phyloP scores from a whole-genome alignment of 2,329 filamentous ascomycete genomes.

The Tolypocladium cylindrosporum region DNA sequence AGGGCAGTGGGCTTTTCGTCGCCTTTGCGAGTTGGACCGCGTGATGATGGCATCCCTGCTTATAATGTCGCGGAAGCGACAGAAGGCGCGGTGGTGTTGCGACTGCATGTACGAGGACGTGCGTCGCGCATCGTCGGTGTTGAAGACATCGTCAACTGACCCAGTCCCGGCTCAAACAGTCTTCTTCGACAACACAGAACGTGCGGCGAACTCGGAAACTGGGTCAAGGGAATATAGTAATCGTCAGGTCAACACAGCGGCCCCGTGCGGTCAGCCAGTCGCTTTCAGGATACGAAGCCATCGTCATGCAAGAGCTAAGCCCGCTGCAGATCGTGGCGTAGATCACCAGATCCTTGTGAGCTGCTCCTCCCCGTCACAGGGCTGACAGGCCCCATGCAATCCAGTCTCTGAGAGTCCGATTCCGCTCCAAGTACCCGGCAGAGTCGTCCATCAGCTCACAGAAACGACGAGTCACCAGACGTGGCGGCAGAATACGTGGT shows the following conservation, averaged over 20 bases:
- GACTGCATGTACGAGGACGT: background rate
- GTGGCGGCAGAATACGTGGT: too few relatives aligned
- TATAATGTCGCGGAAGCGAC: background rate
- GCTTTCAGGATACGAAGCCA: background rate
- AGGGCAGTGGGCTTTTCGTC: background rate
- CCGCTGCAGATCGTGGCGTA: background rate
- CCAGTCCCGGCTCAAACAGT: background rate
- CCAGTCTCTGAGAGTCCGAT: background rate
- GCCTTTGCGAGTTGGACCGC: background rate
- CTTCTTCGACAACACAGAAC: background rate
- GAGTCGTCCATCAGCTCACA: background rate
- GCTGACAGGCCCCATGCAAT: background rate
- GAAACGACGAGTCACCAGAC: background rate
- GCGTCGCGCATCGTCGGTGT: background rate
- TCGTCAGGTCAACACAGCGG: too few relatives aligned
- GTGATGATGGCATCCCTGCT: background rate
- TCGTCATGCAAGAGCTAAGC: background rate
- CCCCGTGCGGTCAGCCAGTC: too few relatives aligned
- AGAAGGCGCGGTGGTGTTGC: background rate
- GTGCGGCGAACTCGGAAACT: background rate
- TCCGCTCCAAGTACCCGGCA: background rate
- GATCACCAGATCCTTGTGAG: background rate
- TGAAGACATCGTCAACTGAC: background rate
- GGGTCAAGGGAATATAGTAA: background rate
- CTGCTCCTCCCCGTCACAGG: background rate